Base-by-base conservation (phyloP, 2,329 filamentous ascomycete genomes). In the Aspergillus piperis region DNA sequence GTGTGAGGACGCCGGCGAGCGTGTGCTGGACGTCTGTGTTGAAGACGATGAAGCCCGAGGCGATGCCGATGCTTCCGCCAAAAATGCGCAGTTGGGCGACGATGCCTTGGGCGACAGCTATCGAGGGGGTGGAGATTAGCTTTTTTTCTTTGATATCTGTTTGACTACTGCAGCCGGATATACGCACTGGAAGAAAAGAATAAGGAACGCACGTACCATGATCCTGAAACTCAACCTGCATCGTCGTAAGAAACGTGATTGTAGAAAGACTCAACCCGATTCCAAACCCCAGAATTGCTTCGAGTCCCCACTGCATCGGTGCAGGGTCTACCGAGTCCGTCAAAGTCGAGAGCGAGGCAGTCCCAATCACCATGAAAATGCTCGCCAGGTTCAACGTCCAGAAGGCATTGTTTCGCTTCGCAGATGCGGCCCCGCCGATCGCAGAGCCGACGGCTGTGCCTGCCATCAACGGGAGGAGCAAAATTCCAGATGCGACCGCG, bases 301-400 rank as follows among this genome's bases (percentile, higher is more conserved):
- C 55, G 32, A 57, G 21, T 17, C 30, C 32, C 47, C 47, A 57
- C 47, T 57, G 55, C 55, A 2, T 44, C 25, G 55, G 55, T 42
- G 17, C 55, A n/a, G 47, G 44, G 15, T 57, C 44, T 30, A 57
- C 47, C 3, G 55, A 41, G 55, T 57, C 55, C 17, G 55, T 50
- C 47, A 57, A 32, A 17, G 55, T 57, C 47, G 55, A 57, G 32
- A 57, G 55, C 17, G 21, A 42, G 17, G 55, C 55, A 27, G 32
- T 44, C 36, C 55, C 55, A 36, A 57, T 57, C 19, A 57, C 13
- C 55, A 57, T 57, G 47, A 57, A 57, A 51, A 57, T 42, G 30
- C 55, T 57, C 17, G 55, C 55, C 55, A 57, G 55, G 55, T 57
- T 57, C 55, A 57, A 36, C 30, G 55, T 57, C 55, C 55, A 57